Conservation (phyloP, 208 protist species). For the Acanthamoeba sp. region DNA sequence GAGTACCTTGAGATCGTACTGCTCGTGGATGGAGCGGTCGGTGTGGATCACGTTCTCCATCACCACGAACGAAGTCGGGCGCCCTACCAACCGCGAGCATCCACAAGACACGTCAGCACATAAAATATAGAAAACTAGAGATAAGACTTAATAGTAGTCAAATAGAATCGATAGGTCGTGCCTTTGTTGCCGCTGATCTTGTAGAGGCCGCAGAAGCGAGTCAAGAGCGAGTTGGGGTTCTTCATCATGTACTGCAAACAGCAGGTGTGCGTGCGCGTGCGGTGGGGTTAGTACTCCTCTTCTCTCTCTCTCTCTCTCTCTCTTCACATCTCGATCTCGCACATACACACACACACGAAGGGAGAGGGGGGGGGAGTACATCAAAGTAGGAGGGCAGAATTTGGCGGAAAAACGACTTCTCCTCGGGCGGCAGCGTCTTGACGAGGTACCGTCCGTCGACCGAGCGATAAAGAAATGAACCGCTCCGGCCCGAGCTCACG, state of each 20-base stretch:
- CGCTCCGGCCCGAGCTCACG: conserved; percentile 51
- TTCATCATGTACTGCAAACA: neutral
- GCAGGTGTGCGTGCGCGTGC: neutral
- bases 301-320: too few species aligned
- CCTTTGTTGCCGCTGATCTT: conserved; percentile 47
- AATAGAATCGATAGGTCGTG: too few species aligned
- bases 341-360: too few species aligned
- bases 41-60: conserved; percentile 66
- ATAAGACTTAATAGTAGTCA: too few species aligned
- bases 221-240: conserved; percentile 59
- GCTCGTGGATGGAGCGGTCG: neutral
- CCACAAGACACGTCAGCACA: neutral
- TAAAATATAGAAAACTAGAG: neutral
- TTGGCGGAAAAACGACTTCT: neutral
- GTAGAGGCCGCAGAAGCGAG: conserved; percentile 54
- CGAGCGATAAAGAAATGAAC: conserved; percentile 37
- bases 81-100: neutral
- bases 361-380: neutral
- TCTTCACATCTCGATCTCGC: too few species aligned
- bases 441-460: conserved; percentile 31
- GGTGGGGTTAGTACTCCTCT: too few species aligned
- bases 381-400: conserved; percentile 51
- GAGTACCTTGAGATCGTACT: conserved; percentile 65
- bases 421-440: conserved; percentile 44
- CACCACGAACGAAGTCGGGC: conserved; percentile 14